Evolutionary conservation across 2,329 filamentous ascomycete genomes (phyloP), one percentile per base, ranked within the genome.

Genomic region (Blastomyces gilchristii): DNA sequence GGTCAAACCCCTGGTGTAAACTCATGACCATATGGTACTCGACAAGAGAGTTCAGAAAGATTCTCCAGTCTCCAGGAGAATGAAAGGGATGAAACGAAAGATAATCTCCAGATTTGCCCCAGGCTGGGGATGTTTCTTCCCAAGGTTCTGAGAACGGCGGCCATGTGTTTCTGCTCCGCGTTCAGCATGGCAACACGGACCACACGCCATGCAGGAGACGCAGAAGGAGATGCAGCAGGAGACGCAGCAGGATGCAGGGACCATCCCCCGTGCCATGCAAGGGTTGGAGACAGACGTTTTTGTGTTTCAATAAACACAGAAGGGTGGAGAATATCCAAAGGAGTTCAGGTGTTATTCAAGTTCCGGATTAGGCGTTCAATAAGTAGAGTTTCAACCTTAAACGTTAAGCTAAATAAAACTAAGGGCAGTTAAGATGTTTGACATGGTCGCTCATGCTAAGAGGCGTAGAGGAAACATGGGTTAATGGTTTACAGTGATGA

Each of bases 361-460:
- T 57, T 63, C 64, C 64, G 65, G 43, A 64, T 65, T 63, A 28
- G 65, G 64, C 47, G 60, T 18, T 65, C 64, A 67, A 67, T 67
- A 61, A 37, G n/a, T 22, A 25, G 54, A 43, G 54, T 57, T 50
- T 43, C 54, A 57, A 41, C 54, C 54, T 25, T 57, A 57, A 56
- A 39, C 34, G 18, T 37, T 11, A 57, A 22, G 7, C 31, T 25
- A 57, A 50, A 25, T 22, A 22, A 22, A 22, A 22, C 9, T n/a
- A 45, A 18, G 43, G 43, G 43, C 6, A 50, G 2, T 3, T n/a
- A 37, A 41, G 18, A 8, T 25, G n/a, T 57, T 25, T 25, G 54
- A 57, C 8, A 41, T 57, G 11, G 22, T 57, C 22, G 16, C 52
- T 22, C 31, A 57, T 37, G n/a, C 11, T 39, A 37, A 54, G 31